Evolutionary conservation across 2,329 filamentous ascomycete genomes (phyloP).

Genomic region (Sclerotinia minor): DNA sequence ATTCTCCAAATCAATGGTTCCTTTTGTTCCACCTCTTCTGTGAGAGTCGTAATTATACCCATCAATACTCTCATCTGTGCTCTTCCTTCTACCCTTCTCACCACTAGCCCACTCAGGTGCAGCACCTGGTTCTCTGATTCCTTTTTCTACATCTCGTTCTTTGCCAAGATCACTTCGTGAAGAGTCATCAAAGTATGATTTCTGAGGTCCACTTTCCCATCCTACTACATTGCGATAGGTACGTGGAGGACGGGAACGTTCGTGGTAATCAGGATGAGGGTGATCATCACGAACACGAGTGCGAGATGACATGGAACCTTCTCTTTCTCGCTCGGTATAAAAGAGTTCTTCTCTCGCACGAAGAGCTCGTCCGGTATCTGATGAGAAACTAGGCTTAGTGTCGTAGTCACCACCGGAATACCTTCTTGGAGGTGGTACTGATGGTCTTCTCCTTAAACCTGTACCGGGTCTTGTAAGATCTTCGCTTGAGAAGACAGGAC

Average conservation of each 20-base stretch:
- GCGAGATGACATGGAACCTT: constrained; percentile 14
- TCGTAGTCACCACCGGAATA: constrained; percentile 21
- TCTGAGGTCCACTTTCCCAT: constrained; percentile 25
- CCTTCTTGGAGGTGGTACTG: constrained; percentile 11
- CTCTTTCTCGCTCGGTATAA: constrained; percentile 13
- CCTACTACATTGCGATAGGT: constrained; percentile 34
- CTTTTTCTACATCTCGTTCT: constrained; percentile 32
- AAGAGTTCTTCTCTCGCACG: constrained; percentile 17
- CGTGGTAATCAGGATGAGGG: constrained; percentile 33
- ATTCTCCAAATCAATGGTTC: constrained; percentile 44
- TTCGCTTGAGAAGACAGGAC: constrained; percentile 21
- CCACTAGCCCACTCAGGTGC: constrained; percentile 7
- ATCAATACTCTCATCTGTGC: constrained; percentile 33
- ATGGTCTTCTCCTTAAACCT: constrained; percentile 19
- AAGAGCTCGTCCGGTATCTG: constrained; percentile 11
- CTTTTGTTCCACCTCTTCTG: constrained; percentile 12
- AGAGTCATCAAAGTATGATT: constrained; percentile 34
- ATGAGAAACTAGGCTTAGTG: constrained; percentile 12
- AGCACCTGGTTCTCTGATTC: background rate
- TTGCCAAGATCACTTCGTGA: constrained; percentile 20
- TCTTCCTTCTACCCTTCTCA: constrained; percentile 26
- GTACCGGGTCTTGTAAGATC: constrained; percentile 14
- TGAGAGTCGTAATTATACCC: constrained; percentile 36
- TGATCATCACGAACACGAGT: constrained; percentile 16
- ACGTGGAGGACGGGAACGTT: constrained; percentile 37